Evolutionary conservation across 2,329 filamentous ascomycete species (phyloP), one percentile per base, ranked within the genome.

Genomic region (Verticillium longisporum): DNA sequence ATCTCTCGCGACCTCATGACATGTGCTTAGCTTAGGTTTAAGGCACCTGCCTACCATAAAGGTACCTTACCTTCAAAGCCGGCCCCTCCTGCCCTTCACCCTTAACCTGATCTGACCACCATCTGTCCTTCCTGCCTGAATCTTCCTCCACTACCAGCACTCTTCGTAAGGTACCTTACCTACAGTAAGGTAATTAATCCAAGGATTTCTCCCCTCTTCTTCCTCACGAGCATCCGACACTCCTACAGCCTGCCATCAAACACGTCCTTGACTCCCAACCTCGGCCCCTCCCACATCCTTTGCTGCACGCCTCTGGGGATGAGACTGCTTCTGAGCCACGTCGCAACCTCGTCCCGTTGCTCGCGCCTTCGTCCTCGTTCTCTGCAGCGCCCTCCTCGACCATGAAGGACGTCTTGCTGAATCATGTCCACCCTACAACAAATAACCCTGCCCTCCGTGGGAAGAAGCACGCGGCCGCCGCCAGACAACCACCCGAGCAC

Each of bases 341-440:
- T 18, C 18, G 45, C 45, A 50, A 50, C 45, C 18, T 50, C 45
- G 45, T 50, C 45, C 45, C 45, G 45, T 50, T 50, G 45, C 45
- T n/a, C 38, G 15, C 38, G 15, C 9, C 14, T 14, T n/a, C 38
- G 38, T 18, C 45, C 45, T 50, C 45, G 45, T 21, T 11, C n/a
- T 26, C 45, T 11, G 4, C n/a, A 6, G 31, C n/a, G 18, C 11
- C 21, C 38, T 21, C 21, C 45, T 41, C 55, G 38, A 64, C 21
- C 55, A 65, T 65, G 63, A 64, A 62, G 55, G 62, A 64, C 62
- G 63, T 65, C 15, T 57, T 65, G 37, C 59, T 65, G 37, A 64
- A 64, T 37, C 50, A 61, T 32, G 63, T 62, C 26, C 63, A 65
- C 45, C 45, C 45, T 11, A 26, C 45, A 21, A 4, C 9, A n/a